These are phyloP conservation scores for Hymenochaete sp. DNA, from an alignment of 1,284 basidiomycete species.

Conservation along the genomic window DNA sequence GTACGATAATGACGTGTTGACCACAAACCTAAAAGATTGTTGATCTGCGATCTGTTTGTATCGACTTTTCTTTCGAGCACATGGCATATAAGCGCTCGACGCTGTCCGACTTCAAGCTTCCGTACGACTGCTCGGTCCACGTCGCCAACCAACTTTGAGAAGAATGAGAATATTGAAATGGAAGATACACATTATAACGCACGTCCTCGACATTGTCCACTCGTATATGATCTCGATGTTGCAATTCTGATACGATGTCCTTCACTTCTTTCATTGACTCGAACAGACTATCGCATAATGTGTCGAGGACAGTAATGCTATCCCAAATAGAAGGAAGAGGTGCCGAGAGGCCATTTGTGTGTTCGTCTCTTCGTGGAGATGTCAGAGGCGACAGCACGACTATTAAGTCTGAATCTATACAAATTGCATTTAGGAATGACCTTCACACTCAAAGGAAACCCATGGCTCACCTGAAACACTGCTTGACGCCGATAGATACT, in stretches of 20 bases:
- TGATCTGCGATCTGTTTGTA: slow-evolving; percentile 42
- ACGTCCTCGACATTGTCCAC: slow-evolving; percentile 70
- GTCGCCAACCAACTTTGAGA: slow-evolving; percentile 44
- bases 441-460: neutral
- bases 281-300: slow-evolving; percentile 51
- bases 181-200: slow-evolving; percentile 6
- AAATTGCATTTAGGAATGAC: neutral
- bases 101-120: slow-evolving; percentile 59
- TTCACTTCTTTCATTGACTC: slow-evolving; percentile 58
- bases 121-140: slow-evolving; percentile 49
- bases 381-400: slow-evolving; percentile 57
- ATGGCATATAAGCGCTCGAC: slow-evolving; percentile 52
- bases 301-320: slow-evolving; percentile 59
- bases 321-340: slow-evolving; percentile 74
- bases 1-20: slow-evolving; percentile 4
- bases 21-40: slow-evolving; percentile 44
- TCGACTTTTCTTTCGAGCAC: slow-evolving; percentile 40
- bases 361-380: slow-evolving; percentile 40
- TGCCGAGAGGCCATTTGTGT: slow-evolving; percentile 36
- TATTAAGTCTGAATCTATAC: slow-evolving; percentile 54
- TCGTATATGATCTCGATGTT: slow-evolving; percentile 58
- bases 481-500: slow-evolving; percentile 60
- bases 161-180: neutral
- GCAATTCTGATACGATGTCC: slow-evolving; percentile 62
- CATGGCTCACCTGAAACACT: slow-evolving; percentile 49